These are phyloP conservation scores for Kwoniella sp. DNA, from an alignment of 768 basidiomycete genomes.

Conservation along the genomic window DNA sequence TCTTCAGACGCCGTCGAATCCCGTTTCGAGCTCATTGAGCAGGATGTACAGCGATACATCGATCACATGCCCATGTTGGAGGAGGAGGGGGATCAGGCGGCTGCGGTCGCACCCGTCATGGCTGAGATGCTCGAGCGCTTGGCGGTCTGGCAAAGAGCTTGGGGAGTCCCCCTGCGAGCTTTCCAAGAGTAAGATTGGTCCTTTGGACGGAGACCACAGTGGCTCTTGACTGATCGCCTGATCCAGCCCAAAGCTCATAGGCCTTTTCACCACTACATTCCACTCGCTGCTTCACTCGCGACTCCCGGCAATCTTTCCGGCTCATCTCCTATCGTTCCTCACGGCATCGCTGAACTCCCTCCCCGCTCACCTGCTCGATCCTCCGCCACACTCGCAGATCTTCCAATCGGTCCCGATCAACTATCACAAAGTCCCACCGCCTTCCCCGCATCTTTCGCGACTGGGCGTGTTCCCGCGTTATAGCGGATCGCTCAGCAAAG, in stretches of 20 bases:
- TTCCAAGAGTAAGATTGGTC: conserved; percentile 31
- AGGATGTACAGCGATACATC: conserved; percentile 35
- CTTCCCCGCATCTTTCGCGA: conserved; percentile 31
- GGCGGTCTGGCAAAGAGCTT: conserved; percentile 40
- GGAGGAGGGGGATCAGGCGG: conserved; percentile 1
- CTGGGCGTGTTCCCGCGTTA: conserved; percentile 41
- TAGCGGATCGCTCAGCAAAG: conserved; percentile 61
- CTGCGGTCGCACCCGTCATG: conserved; percentile 21
- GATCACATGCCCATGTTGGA: conserved; percentile 18
- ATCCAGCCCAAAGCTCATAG: conserved; percentile 27
- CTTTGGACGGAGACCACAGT: neutral
- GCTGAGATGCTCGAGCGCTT: conserved; percentile 38
- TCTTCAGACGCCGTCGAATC: conserved; percentile 31
- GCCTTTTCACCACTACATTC: conserved; percentile 33
- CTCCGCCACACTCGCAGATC: conserved; percentile 7
- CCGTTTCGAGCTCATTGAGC: conserved; percentile 31
- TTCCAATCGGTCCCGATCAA: conserved; percentile 28
- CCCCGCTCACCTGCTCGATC: conserved; percentile 16
- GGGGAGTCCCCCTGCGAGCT: conserved; percentile 35
- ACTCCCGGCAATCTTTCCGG: conserved; percentile 34
- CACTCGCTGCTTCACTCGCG: conserved; percentile 37
- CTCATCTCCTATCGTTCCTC: conserved; percentile 34
- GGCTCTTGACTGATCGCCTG: too few species aligned
- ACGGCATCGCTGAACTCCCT: conserved; percentile 25
- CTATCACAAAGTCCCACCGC: conserved; percentile 30